These are phyloP conservation scores for Limnanthes douglasii DNA, from an alignment of 345 rosid genomes.

Conservation along the genomic window DNA sequence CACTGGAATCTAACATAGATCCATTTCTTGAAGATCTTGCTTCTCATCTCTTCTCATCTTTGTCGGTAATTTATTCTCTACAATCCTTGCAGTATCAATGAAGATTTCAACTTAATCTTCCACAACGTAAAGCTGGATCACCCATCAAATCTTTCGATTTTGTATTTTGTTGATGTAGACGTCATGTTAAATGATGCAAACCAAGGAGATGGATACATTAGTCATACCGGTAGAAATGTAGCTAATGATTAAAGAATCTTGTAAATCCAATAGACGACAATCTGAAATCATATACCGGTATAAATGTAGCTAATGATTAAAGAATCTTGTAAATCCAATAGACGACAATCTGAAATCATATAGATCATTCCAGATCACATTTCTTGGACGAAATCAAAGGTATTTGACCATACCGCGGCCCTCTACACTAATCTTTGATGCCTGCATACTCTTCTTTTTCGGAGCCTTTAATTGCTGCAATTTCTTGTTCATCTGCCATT, in stretches of 20 bases:
- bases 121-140: no score
- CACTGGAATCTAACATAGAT: no score
- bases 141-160: no score
- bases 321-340: conserved; percentile 5
- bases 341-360: not conserved
- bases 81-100: no score
- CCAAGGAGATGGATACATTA: no score
- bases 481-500: conserved; percentile 46
- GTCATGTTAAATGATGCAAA: no score
- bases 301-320: conserved; percentile 1
- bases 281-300: not conserved
- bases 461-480: conserved; percentile 47
- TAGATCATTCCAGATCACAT: not conserved
- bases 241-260: conserved; percentile 1
- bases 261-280: not conserved
- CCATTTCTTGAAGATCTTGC: no score
- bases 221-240: no score
- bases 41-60: no score
- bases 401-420: conserved; percentile 73
- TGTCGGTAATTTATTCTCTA: no score
- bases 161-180: no score
- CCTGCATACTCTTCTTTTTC: conserved; percentile 56
- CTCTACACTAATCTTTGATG: conserved; percentile 52
- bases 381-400: conserved; percentile 19
- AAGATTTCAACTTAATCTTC: no score